Evolutionary conservation across 768 basidiomycete genomes (phyloP), one percentile per base, ranked within the genome.

Genomic region (Amyloporia xantha): DNA sequence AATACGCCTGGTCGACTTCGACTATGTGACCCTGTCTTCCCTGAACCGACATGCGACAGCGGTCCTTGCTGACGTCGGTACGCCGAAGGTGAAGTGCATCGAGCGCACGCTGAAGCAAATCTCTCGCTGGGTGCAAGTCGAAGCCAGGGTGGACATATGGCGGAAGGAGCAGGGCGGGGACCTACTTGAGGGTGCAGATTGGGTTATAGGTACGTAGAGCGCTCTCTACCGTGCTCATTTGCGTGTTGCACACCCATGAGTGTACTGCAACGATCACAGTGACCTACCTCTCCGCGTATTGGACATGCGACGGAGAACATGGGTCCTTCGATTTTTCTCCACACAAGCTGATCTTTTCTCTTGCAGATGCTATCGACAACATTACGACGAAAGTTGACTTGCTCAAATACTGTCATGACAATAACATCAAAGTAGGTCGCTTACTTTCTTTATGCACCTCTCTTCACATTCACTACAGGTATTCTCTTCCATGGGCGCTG

Each of bases 401-500:
- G 38, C 76, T 99, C 6, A 82, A 87, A 49, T 86, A 94, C 65
- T 99, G 95, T 59, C 78, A 87, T 58, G 78, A 84, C 48, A 72
- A 85, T 54, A 62, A 73, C 15, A 81, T 98, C 65, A 92, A 89
- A 71, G 91, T 87, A 41, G 2, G 65, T 52, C 21, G 11, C 17
- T 25, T n/a, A 36, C 12, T 43, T 54, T n/a, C 43, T 10, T 40
- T 35, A 17, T n/a, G 20, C 21, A 30, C 20, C 21, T 10, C 44
- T 9, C 2, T 20, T 17, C 44, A 44, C 44, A 19, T 5, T 27
- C 38, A n/a, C 25, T 47, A 11, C 54, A 88, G 86, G 86, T 94
- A 15, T 96, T 98, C 67, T 91, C 94, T 0, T 92, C 92, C 21
- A 96, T 99, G 92, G 96, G 96, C 24, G 90, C 94, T 3, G 84